Percentiles rank a stretch among this genome's conserved stretches.
These are phyloP conservation scores for Cystobasidium slooffiae DNA, from an alignment of 1,284 basidiomycete genomes.

Conservation along the genomic window DNA sequence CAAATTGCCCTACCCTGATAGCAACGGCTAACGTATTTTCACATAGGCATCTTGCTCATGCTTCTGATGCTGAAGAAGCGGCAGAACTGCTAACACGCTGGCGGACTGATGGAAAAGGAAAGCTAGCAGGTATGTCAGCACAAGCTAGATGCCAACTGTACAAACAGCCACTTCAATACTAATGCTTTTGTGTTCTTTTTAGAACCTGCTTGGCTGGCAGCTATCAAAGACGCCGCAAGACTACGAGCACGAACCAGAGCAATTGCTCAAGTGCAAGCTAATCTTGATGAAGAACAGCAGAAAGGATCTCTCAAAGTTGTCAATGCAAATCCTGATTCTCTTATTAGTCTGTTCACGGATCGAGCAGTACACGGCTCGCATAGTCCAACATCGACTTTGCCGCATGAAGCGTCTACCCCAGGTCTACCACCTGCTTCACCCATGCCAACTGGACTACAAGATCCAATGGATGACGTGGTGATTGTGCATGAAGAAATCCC, in stretches of 20 bases:
- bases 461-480: constrained; percentile 31
- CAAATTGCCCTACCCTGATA: constrained; percentile 24
- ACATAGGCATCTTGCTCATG: constrained; percentile 84
- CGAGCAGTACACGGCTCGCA: constrained; percentile 41
- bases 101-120: constrained; percentile 88
- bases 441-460: not conserved
- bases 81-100: constrained; percentile 85
- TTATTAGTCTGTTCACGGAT: constrained; percentile 66
- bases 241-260: constrained; percentile 70
- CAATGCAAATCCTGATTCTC: constrained; percentile 68
- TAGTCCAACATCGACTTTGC: constrained; percentile 1
- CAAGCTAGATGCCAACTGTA: too few species aligned
- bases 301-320: constrained; percentile 72
- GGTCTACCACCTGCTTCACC: constrained; percentile 19
- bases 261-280: constrained; percentile 70
- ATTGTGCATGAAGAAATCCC: constrained; percentile 37
- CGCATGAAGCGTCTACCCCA: constrained; percentile 4
- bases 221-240: constrained; percentile 82
- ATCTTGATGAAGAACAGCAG: constrained; percentile 37
- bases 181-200: constrained; percentile 16
- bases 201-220: constrained; percentile 89
- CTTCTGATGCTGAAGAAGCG: constrained; percentile 88
- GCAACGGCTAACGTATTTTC: constrained; percentile 44
- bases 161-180: too few species aligned
- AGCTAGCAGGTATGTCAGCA: constrained; percentile 74